Percentiles rank a stretch among this genome's conserved stretches.
phyloP scores from a whole-genome alignment of 306 rosid genomes.

The Hippophae rhamnoides region DNA sequence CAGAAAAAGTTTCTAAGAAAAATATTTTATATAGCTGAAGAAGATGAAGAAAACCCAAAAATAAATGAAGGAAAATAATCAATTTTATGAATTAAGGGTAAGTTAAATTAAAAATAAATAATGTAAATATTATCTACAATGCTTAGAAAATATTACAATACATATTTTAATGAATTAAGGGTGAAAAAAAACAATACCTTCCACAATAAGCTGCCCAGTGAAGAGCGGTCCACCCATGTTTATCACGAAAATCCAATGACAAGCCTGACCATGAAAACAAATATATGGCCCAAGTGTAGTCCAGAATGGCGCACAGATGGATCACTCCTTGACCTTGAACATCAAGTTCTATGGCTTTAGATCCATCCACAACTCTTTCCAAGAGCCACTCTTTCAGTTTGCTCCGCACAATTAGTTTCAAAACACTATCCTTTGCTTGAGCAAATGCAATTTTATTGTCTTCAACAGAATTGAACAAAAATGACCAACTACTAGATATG shows the following conservation, averaged over 20 bases:
- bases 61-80: too few species aligned
- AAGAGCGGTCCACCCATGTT: constrained; percentile 92
- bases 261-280: constrained; percentile 75
- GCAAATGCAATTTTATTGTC: constrained; percentile 40
- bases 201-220: constrained; percentile 96
- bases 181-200: constrained; percentile 14
- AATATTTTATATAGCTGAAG: too few species aligned
- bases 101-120: too few species aligned
- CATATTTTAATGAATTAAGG: too few species aligned
- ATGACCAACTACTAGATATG: constrained; percentile 52
- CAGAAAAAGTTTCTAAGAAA: too few species aligned
- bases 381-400: constrained; percentile 77
- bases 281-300: constrained; percentile 72
- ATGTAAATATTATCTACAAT: too few species aligned
- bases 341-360: constrained; percentile 59
- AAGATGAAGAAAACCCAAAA: too few species aligned
- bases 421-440: constrained; percentile 56
- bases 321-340: constrained; percentile 82
- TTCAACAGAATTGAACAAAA: constrained; percentile 41
- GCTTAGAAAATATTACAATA: too few species aligned
- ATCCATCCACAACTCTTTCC: constrained; percentile 60
- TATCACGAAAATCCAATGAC: constrained; percentile 85
- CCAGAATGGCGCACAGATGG: constrained; percentile 84
- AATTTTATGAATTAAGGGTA: too few species aligned
- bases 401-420: constrained; percentile 47